These are phyloP conservation scores for Candida suzukii DNA, from an alignment of 805 yeast species.

Conservation along the genomic window DNA sequence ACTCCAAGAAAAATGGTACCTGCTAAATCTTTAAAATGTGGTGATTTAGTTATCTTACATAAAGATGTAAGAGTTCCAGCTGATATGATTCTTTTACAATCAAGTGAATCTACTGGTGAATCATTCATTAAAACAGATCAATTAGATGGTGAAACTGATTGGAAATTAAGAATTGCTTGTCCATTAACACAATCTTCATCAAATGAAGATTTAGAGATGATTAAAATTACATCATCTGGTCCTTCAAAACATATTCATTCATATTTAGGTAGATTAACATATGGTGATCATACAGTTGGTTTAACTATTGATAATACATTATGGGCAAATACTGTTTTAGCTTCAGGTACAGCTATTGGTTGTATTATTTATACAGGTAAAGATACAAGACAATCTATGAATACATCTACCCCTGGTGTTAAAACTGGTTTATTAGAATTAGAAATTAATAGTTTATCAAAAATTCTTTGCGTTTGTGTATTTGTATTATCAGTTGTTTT, in stretches of 20 bases:
- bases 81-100: slow-evolving; percentile 77
- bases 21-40: slow-evolving; percentile 67
- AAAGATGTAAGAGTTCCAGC: slow-evolving; percentile 91
- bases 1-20: slow-evolving; percentile 29
- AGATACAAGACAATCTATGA: slow-evolving; percentile 93
- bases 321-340: slow-evolving; percentile 98
- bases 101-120: slow-evolving; percentile 79
- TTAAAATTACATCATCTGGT: slow-evolving; percentile 60
- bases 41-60: slow-evolving; percentile 72
- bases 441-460: slow-evolving; percentile 84
- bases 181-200: slow-evolving; percentile 59
- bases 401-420: slow-evolving; percentile 80
- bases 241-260: slow-evolving; percentile 82
- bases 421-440: slow-evolving; percentile 86
- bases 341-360: slow-evolving; percentile 88
- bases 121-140: slow-evolving; percentile 95
- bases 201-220: slow-evolving; percentile 43
- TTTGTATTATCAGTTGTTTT: slow-evolving; percentile 68
- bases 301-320: slow-evolving; percentile 83
- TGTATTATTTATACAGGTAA: slow-evolving; percentile 84
- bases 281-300: slow-evolving; percentile 53
- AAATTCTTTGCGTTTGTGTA: slow-evolving; percentile 82
- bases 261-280: slow-evolving; percentile 68
- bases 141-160: slow-evolving; percentile 97
- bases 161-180: slow-evolving; percentile 86